Conservation (phyloP, 257 asterid genomes). For the Ehretia macrophylla region DNA sequence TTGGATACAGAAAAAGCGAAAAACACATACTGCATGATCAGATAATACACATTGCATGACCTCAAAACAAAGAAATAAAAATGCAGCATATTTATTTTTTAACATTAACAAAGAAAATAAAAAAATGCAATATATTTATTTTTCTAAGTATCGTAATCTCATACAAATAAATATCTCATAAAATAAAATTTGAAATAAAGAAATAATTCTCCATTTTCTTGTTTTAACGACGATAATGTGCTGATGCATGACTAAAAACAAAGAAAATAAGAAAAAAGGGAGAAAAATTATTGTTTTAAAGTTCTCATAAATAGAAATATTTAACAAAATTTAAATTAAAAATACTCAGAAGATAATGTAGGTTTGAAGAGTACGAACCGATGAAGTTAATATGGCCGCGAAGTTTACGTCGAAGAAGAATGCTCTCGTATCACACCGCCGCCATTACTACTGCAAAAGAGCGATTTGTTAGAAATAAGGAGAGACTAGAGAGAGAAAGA, state of each 20-base stretch:
- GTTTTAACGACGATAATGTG: too few relatives aligned
- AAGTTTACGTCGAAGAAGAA: neutral
- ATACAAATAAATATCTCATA: too few relatives aligned
- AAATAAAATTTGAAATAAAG: too few relatives aligned
- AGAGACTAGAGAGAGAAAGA: neutral
- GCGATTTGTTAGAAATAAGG: too few relatives aligned
- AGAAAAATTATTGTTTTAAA: too few relatives aligned
- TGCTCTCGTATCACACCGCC: neutral
- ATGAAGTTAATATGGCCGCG: neutral
- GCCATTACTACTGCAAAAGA: neutral
- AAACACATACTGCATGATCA: constrained; percentile 7
- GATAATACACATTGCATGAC: constrained; percentile 7
- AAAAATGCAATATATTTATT: neutral
- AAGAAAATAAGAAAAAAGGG: too few relatives aligned
- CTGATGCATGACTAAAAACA: too few relatives aligned
- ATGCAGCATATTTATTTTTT: neutral
- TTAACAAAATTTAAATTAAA: too few relatives aligned
- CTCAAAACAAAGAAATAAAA: neutral
- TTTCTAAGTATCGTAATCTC: neutral
- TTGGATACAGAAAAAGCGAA: neutral
- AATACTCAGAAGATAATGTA: too few relatives aligned
- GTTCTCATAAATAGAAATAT: too few relatives aligned
- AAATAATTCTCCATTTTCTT: too few relatives aligned
- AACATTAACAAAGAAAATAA: neutral
- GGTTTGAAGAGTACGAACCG: neutral